Base-by-base conservation (phyloP, 352 stramenopile genomes). In the Phytopythium aichiense region DNA sequence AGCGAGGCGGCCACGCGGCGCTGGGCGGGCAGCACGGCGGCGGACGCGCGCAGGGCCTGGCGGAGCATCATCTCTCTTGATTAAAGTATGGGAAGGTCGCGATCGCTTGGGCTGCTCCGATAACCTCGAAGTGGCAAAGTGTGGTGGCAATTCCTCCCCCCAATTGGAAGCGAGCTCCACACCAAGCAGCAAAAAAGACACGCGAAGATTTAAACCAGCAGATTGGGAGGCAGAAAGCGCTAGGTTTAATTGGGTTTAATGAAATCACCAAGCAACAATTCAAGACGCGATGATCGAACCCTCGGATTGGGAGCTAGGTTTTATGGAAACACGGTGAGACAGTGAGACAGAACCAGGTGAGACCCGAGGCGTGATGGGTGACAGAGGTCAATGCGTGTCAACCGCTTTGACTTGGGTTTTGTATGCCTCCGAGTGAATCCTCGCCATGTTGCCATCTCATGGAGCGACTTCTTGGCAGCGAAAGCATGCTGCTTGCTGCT, bases 11-110 rank as follows among this genome's bases (percentile, higher is more conserved):
- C 64, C 28, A 69, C 61, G 59, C 77, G 78, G 59, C 74, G 77
- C 63, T 72, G 67, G 42, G 64, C 65, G 52, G 68, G 73, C 35
- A 82, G 37, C 16, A 53, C 59, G 33, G 68, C 57, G 56, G 64
- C 45, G 48, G 71, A 71, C 37, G 81, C 72, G 60, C 73, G 81
- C 68, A 90, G 72, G 16, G 72, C 79, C 58, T 78, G 81, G 40
- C 79, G 73, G 67, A 92, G 74, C 84, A 92, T 89, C 53, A 37
- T 54, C 46, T n/a, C 18, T 40, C 35, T 40, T 40, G 35, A 15
- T 40, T 40, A 16, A 40, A 40, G 46, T 35, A 33, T 40, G 20
- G 30, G 45, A n/a, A 4, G 3, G 11, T 43, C 18, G 31, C 31
- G 15, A 7, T 37, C 13, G 51, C 16, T 30, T 33, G 51, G 51